These are phyloP conservation scores for Aureobasidium sp. DNA, from an alignment of 2,329 filamentous ascomycete genomes.

Conservation along the genomic window DNA sequence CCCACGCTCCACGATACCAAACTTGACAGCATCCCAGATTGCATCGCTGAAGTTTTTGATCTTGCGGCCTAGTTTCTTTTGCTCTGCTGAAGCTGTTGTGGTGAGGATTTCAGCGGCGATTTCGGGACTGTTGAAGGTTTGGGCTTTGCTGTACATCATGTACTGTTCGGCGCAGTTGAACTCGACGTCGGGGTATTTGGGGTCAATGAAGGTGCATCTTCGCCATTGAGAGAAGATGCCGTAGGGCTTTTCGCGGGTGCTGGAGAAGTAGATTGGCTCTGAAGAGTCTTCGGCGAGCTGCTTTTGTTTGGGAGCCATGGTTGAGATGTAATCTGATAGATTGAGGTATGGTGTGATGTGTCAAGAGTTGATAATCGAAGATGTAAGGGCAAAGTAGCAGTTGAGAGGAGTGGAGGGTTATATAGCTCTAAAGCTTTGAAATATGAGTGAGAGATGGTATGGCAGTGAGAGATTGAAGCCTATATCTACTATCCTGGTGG, in stretches of 20 bases:
- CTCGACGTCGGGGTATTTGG: neutral
- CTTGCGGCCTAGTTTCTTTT: conserved; percentile 47
- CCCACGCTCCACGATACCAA: conserved; percentile 48
- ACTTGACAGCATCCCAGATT: conserved; percentile 45
- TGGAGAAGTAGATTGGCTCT: conserved; percentile 29
- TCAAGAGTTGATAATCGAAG: neutral
- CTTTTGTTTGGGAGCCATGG: neutral
- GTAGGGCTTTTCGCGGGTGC: conserved; percentile 33
- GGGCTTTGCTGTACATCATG: conserved; percentile 10
- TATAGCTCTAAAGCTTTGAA: no score
- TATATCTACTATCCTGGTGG: neutral
- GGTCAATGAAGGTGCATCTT: conserved; percentile 6
- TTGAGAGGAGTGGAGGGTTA: neutral
- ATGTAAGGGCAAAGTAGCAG: neutral
- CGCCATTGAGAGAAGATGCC: conserved; percentile 60
- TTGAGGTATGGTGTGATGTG: neutral
- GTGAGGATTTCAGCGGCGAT: neutral
- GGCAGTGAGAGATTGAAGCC: neutral
- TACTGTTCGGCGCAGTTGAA: conserved; percentile 8
- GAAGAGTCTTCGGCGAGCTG: neutral
- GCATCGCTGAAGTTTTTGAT: conserved; percentile 45
- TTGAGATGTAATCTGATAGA: neutral
- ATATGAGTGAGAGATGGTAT: no score
- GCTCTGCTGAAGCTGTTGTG: conserved; percentile 19
- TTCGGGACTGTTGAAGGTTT: neutral